Percentiles rank a stretch among this genome's conserved stretches.
phyloP scores from a whole-genome alignment of 2,329 filamentous ascomycete species.

The Chrysoporthe austroafricana region DNA sequence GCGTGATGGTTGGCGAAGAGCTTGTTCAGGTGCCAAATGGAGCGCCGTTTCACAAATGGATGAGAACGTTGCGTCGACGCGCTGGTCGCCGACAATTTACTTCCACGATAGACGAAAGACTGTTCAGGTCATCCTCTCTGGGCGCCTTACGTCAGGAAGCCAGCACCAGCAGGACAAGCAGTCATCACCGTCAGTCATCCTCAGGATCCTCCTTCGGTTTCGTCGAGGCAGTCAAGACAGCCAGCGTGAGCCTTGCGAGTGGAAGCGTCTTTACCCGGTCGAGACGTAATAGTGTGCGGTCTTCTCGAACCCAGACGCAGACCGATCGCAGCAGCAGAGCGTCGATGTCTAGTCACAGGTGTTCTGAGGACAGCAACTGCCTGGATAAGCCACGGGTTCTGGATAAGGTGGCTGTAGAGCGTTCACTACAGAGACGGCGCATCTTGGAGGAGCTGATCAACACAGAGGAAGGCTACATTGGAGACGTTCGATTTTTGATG shows the following conservation, averaged over 20 bases:
- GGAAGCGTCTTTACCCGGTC: conserved; percentile 70
- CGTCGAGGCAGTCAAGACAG: conserved; percentile 79
- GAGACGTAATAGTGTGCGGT: conserved; percentile 53
- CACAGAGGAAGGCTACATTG: conserved; percentile 88
- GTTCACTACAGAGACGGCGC: conserved; percentile 75
- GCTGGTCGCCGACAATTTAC: conserved; percentile 49
- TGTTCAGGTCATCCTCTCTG: conserved; percentile 41
- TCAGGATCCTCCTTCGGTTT: conserved; percentile 79
- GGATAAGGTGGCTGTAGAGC: conserved; percentile 72
- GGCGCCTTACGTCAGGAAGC: conserved; percentile 31
- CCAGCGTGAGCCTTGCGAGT: conserved; percentile 76
- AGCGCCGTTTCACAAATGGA: conserved; percentile 71
- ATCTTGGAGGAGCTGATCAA: conserved; percentile 83
- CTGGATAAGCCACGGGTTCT: conserved; percentile 56
- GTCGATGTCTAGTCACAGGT: conserved; percentile 62
- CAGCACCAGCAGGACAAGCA: conserved; percentile 31
- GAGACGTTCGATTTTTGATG: conserved; percentile 82
- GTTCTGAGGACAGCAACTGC: conserved; percentile 67
- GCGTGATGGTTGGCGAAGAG: background rate
- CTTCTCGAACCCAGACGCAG: conserved; percentile 60
- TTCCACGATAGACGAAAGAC: conserved; percentile 32
- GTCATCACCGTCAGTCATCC: conserved; percentile 60
- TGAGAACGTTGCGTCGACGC: conserved; percentile 68
- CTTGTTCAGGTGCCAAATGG: conserved; percentile 7
- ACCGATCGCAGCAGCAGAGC: conserved; percentile 66